Evolutionary conservation across 768 basidiomycete species (phyloP), one percentile per base, ranked within the genome.

Genomic region (Saitozyma podzolica): DNA sequence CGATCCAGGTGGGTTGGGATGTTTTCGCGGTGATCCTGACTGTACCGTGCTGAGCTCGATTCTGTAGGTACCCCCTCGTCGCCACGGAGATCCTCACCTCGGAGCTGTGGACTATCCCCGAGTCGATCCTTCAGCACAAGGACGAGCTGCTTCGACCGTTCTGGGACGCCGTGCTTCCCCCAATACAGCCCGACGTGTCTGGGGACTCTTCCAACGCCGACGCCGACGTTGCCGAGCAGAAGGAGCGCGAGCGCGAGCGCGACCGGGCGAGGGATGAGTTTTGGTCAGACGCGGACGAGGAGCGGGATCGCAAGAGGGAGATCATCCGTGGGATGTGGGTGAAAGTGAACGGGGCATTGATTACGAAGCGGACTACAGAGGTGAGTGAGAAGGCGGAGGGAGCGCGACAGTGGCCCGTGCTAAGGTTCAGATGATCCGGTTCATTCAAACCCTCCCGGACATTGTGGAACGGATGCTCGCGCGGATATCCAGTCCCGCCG

Each of bases 81-180:
- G 89, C 92, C 14, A 92, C 94, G 37, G 95, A 98, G 78, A 92
- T 97, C 20, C 85, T 98, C 41, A 94, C 92, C 81, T 90, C 91
- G 79, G 93, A 95, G 71, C 88, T 95, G 80, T 96, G 92, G 89
- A 90, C 89, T 19, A 91, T 97, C 73, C 87, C 92, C 53, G 92
- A 93, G 80, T 91, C 91, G 0, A 90, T 92, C 70, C 82, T 95
- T 71, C 84, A 84, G 70, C 83, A 88, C 70, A 83, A 85, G 56
- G 83, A 86, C 9, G 86, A 88, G 61, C 83, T 96, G 57, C 84
- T 97, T 56, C 82, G 84, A 45, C 89, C 91, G 10, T 95, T 96
- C 83, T 96, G 93, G 93, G 91, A 96, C 79, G 87, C 86, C 16
- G 87, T 77, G 14, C 65, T 80, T 40, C 71, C 75, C 8, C 64